phyloP scores from a whole-genome alignment of 768 basidiomycete species.

The Suillus subluteus region DNA sequence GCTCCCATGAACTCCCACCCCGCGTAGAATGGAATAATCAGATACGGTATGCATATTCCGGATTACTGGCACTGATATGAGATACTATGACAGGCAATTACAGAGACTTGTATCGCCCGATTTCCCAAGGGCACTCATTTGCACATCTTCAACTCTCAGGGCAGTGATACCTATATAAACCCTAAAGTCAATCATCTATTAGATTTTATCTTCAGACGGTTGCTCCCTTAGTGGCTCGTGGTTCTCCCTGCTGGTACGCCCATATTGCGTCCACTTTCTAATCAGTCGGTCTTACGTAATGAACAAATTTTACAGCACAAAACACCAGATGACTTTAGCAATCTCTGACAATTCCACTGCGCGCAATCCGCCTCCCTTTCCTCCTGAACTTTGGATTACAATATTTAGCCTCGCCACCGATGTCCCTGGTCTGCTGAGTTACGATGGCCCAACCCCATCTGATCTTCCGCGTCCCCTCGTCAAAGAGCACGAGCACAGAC shows the following conservation, averaged over 20 bases:
- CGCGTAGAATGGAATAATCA: background rate
- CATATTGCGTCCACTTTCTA: background rate
- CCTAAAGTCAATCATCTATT: slow-evolving; percentile 4
- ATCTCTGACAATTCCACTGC: slow-evolving; percentile 1
- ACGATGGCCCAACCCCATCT: slow-evolving; percentile 13
- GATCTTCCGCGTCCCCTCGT: slow-evolving; percentile 25
- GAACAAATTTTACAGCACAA: background rate
- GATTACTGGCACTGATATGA: background rate
- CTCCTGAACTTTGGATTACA: slow-evolving; percentile 34
- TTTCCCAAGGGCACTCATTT: slow-evolving; percentile 10
- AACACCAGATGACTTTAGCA: slow-evolving; percentile 17
- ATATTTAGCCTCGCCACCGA: slow-evolving; percentile 28
- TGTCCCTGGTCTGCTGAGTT: slow-evolving; percentile 18
- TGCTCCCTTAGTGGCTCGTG: background rate
- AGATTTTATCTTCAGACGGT: slow-evolving; percentile 3
- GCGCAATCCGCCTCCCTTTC: slow-evolving; percentile 17
- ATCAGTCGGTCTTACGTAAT: background rate
- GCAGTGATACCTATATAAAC: slow-evolving; percentile 16
- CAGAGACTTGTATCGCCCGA: background rate
- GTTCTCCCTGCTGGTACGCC: background rate
- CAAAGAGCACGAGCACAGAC: slow-evolving; percentile 19
- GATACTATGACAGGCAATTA: background rate
- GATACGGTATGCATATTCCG: background rate
- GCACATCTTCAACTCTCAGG: slow-evolving; percentile 20
- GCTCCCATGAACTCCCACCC: background rate